Evolutionary conservation across 805 yeast species (phyloP), one percentile per base, ranked within the genome.

Genomic region (Wickerhamomyces strasburgensis): DNA sequence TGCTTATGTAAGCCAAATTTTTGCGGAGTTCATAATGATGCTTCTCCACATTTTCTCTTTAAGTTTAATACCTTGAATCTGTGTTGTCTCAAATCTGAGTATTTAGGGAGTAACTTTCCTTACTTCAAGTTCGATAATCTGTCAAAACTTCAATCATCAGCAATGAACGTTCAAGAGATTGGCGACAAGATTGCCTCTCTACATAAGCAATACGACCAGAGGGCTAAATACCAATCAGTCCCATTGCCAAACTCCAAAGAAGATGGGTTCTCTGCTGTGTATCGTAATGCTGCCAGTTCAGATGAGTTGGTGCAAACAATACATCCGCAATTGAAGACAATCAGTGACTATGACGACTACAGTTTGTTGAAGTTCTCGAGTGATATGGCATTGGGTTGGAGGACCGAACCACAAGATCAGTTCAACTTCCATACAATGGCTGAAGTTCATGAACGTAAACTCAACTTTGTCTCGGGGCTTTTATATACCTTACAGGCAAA

Each of bases 391-490:
- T 62, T 10, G 57, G 48, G 13, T 65, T 64, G 59, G 59, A 60
- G 9, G 57, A 61, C 21, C 34, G 51, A 28, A 78, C 65, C 59
- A 56, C 62, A 10, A 8, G 7, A 21, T 21, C 25, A 21, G 25
- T 65, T 56, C 39, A 54, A 65, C 24, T 56, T 70, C 4, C 78
- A 64, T 49, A 47, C 34, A 8, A 56, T 61, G 32, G 65, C n/a
- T n/a, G n/a, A n/a, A n/a, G n/a, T 73, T 16, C 58, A 64, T 14
- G 44, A 54, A 43, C 36, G 46, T 21, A 36, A 44, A 24, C 21
- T 28, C 23, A 26, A 34, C 27, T 34, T 74, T 27, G 81, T 76
- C 5, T 44, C 73, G 5, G 81, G 81, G 4, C 16, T 68, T 11
- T 21, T 21, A 21, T 21, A 21, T 11, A 21, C 25, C 7, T 11